phyloP scores from a whole-genome alignment of 2,329 filamentous ascomycete species.

The Aspergillus sp. region DNA sequence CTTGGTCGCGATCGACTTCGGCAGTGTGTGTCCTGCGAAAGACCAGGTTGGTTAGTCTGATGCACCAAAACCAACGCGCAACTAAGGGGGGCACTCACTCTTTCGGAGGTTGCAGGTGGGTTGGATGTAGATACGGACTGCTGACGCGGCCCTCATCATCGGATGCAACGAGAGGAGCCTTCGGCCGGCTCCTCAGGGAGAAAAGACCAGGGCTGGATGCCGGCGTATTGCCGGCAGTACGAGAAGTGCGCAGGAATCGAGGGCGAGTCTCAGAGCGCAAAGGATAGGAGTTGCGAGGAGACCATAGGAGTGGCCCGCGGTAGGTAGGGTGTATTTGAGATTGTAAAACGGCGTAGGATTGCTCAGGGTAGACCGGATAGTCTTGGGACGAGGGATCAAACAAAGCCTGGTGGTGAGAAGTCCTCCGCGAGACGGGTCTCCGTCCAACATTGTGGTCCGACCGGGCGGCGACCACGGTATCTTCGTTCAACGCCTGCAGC shows the following conservation, averaged over 20 bases:
- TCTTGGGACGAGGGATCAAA: slow-evolving; percentile 20
- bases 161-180: slow-evolving; percentile 24
- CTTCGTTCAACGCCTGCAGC: slow-evolving; percentile 32
- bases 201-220: slow-evolving; percentile 40
- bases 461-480: slow-evolving; percentile 27
- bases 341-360: slow-evolving; percentile 40
- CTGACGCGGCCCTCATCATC: slow-evolving; percentile 32
- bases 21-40: slow-evolving; percentile 68
- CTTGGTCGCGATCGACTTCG: slow-evolving; percentile 76
- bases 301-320: slow-evolving; percentile 30
- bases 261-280: slow-evolving; percentile 22
- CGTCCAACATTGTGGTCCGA: slow-evolving; percentile 21
- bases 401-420: slow-evolving; percentile 19
- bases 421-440: slow-evolving; percentile 15
- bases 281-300: slow-evolving; percentile 37
- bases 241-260: slow-evolving; percentile 19
- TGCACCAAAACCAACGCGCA: background rate
- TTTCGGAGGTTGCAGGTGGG: slow-evolving; percentile 64
- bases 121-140: slow-evolving; percentile 59
- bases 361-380: slow-evolving; percentile 39
- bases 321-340: slow-evolving; percentile 34
- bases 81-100: slow-evolving; percentile 47
- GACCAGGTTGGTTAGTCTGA: slow-evolving; percentile 4
- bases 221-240: slow-evolving; percentile 40
- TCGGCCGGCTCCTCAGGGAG: slow-evolving; percentile 24